Evolutionary conservation across 768 basidiomycete species (phyloP).

Genomic region (Hericium alpestre): DNA sequence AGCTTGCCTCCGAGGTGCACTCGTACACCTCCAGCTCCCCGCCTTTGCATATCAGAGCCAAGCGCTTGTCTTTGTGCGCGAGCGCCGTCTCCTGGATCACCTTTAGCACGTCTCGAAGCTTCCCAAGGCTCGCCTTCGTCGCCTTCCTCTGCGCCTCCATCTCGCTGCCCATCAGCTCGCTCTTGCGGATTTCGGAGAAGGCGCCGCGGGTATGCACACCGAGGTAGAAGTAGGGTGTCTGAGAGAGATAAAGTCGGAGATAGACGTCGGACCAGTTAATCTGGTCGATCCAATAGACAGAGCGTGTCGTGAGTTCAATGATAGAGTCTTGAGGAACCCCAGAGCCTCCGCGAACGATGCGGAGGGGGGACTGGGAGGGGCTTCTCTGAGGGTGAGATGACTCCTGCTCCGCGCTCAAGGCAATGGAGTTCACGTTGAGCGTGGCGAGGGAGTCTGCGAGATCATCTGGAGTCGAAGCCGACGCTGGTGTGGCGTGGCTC

Average conservation of each 20-base stretch:
- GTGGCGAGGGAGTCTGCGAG: neutral
- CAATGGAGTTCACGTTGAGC: neutral
- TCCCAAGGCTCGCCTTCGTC: neutral
- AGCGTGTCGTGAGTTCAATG: conserved; percentile 26
- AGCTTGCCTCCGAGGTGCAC: neutral
- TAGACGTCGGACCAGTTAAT: conserved; percentile 52
- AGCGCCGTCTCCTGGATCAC: conserved; percentile 1
- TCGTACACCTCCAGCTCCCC: neutral
- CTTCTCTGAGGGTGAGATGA: neutral
- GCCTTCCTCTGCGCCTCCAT: neutral
- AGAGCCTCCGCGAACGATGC: conserved; percentile 7
- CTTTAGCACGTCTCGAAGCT: neutral
- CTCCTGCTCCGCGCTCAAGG: neutral
- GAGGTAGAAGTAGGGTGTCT: conserved; percentile 50
- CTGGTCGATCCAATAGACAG: conserved; percentile 10
- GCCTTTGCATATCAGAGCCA: neutral
- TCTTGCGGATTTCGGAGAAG: conserved; percentile 42
- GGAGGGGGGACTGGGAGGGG: neutral
- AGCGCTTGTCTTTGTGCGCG: neutral
- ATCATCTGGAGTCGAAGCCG: neutral
- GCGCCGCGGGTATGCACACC: conserved; percentile 45
- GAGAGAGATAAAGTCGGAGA: conserved; percentile 60
- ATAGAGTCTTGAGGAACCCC: conserved; percentile 8
- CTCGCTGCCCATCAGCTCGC: conserved; percentile 17
- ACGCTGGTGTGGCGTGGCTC: too few species aligned